Percentiles rank a stretch among this genome's conserved stretches.
phyloP scores from a whole-genome alignment of 805 yeast genomes.

The Ogataea salicorniae region DNA sequence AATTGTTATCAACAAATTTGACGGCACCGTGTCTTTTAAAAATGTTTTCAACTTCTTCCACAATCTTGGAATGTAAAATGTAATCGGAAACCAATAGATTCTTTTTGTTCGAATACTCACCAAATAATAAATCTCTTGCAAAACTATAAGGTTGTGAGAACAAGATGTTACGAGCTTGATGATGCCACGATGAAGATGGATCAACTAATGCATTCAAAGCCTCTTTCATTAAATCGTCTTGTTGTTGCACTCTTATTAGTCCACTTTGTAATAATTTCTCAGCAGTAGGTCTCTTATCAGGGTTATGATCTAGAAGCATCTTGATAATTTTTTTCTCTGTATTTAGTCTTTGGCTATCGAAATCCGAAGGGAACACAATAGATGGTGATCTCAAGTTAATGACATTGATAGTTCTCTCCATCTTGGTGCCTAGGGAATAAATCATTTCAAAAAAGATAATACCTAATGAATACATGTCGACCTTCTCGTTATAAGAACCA shows the following conservation, averaged over 20 bases:
- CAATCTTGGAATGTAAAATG: conserved; percentile 54
- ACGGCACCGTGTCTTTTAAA: conserved; percentile 85
- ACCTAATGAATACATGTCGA: conserved; percentile 94
- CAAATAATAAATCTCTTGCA: conserved; percentile 83
- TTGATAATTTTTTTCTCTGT: conserved; percentile 66
- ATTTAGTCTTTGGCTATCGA: conserved; percentile 43
- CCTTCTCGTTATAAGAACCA: conserved; percentile 83
- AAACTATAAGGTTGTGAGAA: conserved; percentile 81
- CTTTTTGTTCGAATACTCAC: conserved; percentile 34
- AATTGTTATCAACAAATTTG: conserved; percentile 52
- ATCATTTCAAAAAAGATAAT: conserved; percentile 95
- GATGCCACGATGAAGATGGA: conserved; percentile 92
- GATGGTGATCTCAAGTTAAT: conserved; percentile 53
- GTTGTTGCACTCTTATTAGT: conserved; percentile 79
- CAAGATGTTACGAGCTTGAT: conserved; percentile 80
- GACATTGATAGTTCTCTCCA: conserved; percentile 84
- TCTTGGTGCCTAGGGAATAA: conserved; percentile 76
- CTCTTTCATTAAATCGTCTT: conserved; percentile 83
- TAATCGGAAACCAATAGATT: conserved; percentile 37
- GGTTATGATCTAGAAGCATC: conserved; percentile 71
- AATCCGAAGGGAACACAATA: conserved; percentile 68
- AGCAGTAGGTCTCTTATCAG: conserved; percentile 77
- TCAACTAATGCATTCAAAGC: conserved; percentile 81
- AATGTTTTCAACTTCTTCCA: conserved; percentile 53
- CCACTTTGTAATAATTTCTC: conserved; percentile 72